Conservation (phyloP, 306 rosid genomes). For the Sicyos baderoa region DNA sequence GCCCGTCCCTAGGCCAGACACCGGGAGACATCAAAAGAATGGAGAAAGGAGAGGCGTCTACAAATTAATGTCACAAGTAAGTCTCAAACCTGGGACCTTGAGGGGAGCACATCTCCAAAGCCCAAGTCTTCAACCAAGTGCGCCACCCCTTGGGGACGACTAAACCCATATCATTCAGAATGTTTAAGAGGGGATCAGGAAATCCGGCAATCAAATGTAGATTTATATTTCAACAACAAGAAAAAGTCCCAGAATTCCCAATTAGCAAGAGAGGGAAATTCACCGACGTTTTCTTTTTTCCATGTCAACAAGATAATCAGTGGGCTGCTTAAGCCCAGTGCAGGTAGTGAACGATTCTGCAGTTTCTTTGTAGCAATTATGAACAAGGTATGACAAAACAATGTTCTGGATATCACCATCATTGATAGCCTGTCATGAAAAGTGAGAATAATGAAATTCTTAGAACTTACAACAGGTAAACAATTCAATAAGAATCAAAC, state of each 20-base stretch:
- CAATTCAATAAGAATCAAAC: constrained; percentile 8
- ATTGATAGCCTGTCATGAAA: constrained; percentile 45
- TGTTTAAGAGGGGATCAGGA: not conserved
- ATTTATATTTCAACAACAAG: not conserved
- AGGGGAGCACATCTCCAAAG: too few relatives aligned
- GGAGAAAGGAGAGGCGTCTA: too few relatives aligned
- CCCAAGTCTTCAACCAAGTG: too few relatives aligned
- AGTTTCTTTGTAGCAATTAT: constrained; percentile 73
- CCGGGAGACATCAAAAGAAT: too few relatives aligned
- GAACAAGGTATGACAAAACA: constrained; percentile 78
- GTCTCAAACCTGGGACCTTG: too few relatives aligned
- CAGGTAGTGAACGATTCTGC: constrained; percentile 61
- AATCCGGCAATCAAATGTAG: not conserved
- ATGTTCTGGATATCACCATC: constrained; percentile 57
- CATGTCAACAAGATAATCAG: constrained; percentile 53
- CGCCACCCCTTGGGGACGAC: too few relatives aligned
- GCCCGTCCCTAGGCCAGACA: too few relatives aligned
- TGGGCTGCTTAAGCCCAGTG: constrained; percentile 62
- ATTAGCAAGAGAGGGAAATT: constrained; percentile 8
- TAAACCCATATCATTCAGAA: not conserved
- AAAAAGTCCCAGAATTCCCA: constrained; percentile 10
- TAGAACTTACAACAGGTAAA: not conserved
- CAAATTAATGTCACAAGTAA: too few relatives aligned
- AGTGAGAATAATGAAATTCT: not conserved
- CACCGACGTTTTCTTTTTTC: constrained; percentile 76